A percentile compares a stretch with the other conserved stretches of the same genome.
phyloP scores from a whole-genome alignment of 345 rosid species.

The Dimocarpus longan region DNA sequence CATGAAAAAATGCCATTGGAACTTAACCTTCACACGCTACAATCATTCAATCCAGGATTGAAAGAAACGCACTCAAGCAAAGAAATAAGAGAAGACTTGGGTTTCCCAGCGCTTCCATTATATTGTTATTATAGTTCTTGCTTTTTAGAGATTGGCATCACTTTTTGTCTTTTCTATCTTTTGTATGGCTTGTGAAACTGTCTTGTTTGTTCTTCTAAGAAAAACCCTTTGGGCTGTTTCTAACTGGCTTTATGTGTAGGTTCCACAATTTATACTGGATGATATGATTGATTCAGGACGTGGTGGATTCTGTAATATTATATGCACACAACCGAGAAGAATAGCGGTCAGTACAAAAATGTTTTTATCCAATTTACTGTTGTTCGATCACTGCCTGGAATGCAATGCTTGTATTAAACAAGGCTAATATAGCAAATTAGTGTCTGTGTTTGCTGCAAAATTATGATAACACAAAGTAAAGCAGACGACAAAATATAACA shows the following conservation, averaged over 20 bases:
- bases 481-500: background rate
- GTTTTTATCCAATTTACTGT: constrained; percentile 10
- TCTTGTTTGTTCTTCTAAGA: constrained; percentile 11
- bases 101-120: background rate
- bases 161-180: background rate
- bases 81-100: too few relatives aligned
- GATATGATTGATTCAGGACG: constrained; percentile 84
- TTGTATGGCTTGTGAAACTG: background rate
- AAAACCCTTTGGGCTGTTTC: constrained; percentile 21
- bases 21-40: too few relatives aligned
- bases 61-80: too few relatives aligned
- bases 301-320: constrained; percentile 83
- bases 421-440: constrained; percentile 1
- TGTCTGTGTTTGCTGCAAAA: background rate
- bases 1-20: too few relatives aligned
- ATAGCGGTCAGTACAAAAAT: constrained; percentile 64
- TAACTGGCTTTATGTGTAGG: constrained; percentile 46
- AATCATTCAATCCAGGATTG: too few relatives aligned
- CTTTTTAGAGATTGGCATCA: background rate
- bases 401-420: background rate
- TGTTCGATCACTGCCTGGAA: constrained; percentile 1
- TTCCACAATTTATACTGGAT: constrained; percentile 92
- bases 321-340: constrained; percentile 96
- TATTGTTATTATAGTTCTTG: background rate
- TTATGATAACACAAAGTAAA: background rate